Base-by-base conservation (phyloP, 2,329 filamentous ascomycete genomes). In the Didymella glomerata region DNA sequence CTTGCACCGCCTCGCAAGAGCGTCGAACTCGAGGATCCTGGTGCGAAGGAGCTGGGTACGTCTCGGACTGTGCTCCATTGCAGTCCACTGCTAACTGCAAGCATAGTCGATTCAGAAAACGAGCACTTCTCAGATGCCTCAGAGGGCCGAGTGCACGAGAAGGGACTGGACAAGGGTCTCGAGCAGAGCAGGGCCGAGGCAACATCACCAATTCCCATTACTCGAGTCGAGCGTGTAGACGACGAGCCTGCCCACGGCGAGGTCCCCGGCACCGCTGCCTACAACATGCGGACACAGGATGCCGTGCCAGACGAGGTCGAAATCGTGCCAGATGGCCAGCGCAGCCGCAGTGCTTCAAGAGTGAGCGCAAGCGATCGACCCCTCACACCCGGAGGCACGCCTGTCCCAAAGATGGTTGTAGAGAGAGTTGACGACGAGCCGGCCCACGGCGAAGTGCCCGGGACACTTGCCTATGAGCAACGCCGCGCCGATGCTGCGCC, bases 81-180 rank as follows among this genome's bases (percentile, higher is more conserved):
- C 20, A 18, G 36, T 22, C 16, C 28, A 14, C 22, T 18, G 45
- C 68, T 74, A 56, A 69, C 65, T 56, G 40, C 62, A 20, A 2
- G 25, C 24, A 22, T 22, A 66, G 60, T 28, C 71, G 75, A 78
- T 46, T 84, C 82, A 57, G 84, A 82, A 59, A 83, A 86, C 48
- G 87, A 89, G 62, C 85, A 88, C 76, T 89, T 89, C 74, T 88
- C 86, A 46, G 87, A 89, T 70, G 87, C 87, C 56, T 85, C 82
- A 42, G 87, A 89, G 79, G 86, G 85, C 73, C 74, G 68, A 68
- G 50, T 59, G 10, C 50, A 47, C 22, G 56, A 59, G 5, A 59
- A 54, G 22, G 20, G 46, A 9, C 47, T 59, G 20, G 50, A 50
- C 34, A 50, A 42, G 47, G 64, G 69, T 69, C 68, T 62, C 67